Evolutionary conservation across 352 stramenopile genomes (phyloP).

Genomic region (Phytophthora idaei): DNA sequence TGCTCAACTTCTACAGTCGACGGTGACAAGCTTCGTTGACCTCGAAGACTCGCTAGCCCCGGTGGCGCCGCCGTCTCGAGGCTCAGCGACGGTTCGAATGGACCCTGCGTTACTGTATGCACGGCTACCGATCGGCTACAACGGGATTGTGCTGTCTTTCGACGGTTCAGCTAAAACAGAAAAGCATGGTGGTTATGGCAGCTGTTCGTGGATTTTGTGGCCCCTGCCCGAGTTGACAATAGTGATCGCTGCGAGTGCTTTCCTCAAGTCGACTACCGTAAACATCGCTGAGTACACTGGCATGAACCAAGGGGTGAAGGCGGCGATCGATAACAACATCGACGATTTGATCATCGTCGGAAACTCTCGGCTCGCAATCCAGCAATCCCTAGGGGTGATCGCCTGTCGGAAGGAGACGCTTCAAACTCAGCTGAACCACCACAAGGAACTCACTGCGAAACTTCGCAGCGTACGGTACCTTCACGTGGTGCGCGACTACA

Average conservation of each 20-base stretch:
- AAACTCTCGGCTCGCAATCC: not conserved
- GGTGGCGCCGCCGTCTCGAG: conserved; percentile 3
- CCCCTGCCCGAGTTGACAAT: conserved; percentile 20
- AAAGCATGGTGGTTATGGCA: conserved; percentile 14
- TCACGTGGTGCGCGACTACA: not conserved
- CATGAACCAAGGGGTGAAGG: not conserved
- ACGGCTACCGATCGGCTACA: not conserved
- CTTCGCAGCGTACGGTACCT: not conserved
- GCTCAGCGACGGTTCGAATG: not conserved
- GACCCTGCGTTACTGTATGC: not conserved
- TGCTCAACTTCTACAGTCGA: conserved; percentile 3
- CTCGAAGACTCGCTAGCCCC: conserved; percentile 7
- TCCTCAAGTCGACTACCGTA: conserved; percentile 17
- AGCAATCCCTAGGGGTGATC: conserved; percentile 3
- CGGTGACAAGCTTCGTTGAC: conserved; percentile 11
- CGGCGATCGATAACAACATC: not conserved
- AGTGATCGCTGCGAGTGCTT: conserved; percentile 13
- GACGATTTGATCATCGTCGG: not conserved
- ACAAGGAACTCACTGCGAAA: too few relatives aligned
- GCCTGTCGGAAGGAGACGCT: not conserved
- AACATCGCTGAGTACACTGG: conserved; percentile 34
- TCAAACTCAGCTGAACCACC: not conserved
- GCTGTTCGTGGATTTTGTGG: conserved; percentile 27
- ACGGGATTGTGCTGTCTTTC: conserved; percentile 22
- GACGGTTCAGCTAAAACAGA: conserved; percentile 25